Evolutionary conservation across 2,329 filamentous ascomycete species (phyloP), one percentile per base, ranked within the genome.

Genomic region (Lachnellula hyalina): DNA sequence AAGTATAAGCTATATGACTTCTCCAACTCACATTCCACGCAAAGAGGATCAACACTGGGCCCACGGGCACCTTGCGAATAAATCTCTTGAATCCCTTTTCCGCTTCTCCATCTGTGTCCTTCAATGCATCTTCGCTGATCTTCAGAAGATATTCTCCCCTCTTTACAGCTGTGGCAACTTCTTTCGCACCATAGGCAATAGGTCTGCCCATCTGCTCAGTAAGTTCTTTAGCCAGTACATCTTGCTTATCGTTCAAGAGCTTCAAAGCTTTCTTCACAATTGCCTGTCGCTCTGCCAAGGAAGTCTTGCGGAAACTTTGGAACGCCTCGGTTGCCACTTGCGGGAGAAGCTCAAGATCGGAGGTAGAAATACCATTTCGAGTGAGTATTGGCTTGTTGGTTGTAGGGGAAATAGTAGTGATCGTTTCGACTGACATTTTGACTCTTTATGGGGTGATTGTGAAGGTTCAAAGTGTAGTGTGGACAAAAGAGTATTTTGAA

Each of bases 161-260:
- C 74, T 88, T 89, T 61, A 95, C 82, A 7, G 92, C 92, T 15
- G 93, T 97, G 32, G 83, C 75, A 62, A 97, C 80, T 75, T 97
- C 93, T 63, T 85, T 90, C 47, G 81, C 85, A 0, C 89, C 89
- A 71, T 93, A 96, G 38, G 87, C 82, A 66, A 96, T 96, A 35
- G 93, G 93, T 19, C 93, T 82, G 42, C 93, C 93, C 92, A 97
- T 97, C 75, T 97, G 92, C 70, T 90, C 86, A 0, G 92, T 96
- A 56, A 97, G 75, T 71, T 96, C 92, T 63, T 83, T 80, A 5
- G 87, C 91, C 35, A 97, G 78, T 59, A 85, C 87, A 83, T 94
- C 87, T 71, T 91, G 82, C 69, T 84, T 85, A 49, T 84, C 80
- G 15, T 75, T 73, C 28, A 97, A 77, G 4, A 89, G 73, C 59